Percentiles rank a stretch among this genome's conserved stretches.
Conservation (phyloP, 495 filamentous ascomycete species). For the Entonaema liquescens region DNA sequence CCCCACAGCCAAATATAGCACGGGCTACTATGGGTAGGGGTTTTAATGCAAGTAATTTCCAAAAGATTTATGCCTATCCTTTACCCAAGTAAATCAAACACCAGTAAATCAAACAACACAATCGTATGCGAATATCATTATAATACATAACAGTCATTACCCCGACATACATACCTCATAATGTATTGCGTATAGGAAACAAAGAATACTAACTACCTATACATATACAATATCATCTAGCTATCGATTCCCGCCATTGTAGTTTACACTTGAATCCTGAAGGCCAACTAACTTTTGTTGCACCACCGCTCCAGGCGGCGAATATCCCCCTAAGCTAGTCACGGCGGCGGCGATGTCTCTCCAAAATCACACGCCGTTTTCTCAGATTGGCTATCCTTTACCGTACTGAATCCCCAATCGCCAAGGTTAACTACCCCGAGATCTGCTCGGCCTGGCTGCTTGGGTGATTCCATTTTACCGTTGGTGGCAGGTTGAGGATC, state of each 20-base stretch:
- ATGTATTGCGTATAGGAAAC: too few relatives aligned
- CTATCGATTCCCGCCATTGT: neutral
- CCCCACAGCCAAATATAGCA: neutral
- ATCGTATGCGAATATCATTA: too few relatives aligned
- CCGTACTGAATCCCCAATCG: neutral
- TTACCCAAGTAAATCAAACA: slow-evolving; percentile 1
- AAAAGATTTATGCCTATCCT: neutral
- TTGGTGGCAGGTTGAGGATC: slow-evolving; percentile 43
- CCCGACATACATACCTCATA: too few relatives aligned
- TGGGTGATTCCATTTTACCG: neutral
- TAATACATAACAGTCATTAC: too few relatives aligned
- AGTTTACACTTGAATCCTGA: neutral
- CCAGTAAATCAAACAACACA: neutral
- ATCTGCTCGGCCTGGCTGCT: neutral
- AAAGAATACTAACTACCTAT: too few relatives aligned
- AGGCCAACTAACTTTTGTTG: neutral
- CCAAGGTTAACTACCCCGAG: neutral
- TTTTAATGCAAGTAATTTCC: slow-evolving; percentile 2
- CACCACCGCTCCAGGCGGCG: neutral
- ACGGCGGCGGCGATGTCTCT: neutral
- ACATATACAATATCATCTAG: too few relatives aligned
- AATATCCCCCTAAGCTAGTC: neutral
- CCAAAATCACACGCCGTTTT: neutral
- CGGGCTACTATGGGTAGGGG: neutral
- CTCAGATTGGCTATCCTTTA: neutral